Percentiles rank a stretch among this genome's conserved stretches.
phyloP scores from a whole-genome alignment of 345 rosid species.

The Toxicodendron radicans region DNA sequence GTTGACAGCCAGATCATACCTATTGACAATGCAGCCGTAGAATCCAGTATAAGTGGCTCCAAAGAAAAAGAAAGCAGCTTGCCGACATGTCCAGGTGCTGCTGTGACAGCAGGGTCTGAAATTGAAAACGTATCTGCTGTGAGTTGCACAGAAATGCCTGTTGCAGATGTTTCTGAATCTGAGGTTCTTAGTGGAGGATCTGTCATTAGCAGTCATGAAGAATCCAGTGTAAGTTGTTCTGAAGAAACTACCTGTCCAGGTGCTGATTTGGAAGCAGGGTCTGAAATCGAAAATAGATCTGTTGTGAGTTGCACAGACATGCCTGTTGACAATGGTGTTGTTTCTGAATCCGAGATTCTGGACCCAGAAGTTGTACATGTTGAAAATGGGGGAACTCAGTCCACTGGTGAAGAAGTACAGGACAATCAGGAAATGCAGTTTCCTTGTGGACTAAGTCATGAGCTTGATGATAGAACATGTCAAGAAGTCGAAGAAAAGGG shows the following conservation, averaged over 20 bases:
- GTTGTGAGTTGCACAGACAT: constrained; percentile 12
- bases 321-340: background rate
- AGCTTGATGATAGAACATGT: background rate
- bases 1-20: constrained; percentile 1
- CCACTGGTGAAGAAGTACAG: background rate
- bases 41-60: constrained; percentile 1
- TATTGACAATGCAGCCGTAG: constrained; percentile 9
- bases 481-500: background rate
- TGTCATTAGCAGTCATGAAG: background rate
- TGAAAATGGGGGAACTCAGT: constrained; percentile 21
- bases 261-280: constrained; percentile 21
- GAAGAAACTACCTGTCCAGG: background rate
- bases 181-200: background rate
- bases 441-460: too few relatives aligned
- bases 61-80: constrained; percentile 20
- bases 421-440: background rate
- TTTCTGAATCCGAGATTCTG: constrained; percentile 11
- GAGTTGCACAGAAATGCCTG: constrained; percentile 9
- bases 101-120: constrained; percentile 21
- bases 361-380: constrained; percentile 3
- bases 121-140: constrained; percentile 16
- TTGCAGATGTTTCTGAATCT: constrained; percentile 10
- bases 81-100: constrained; percentile 15
- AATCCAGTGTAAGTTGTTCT: constrained; percentile 3
- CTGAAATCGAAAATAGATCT: constrained; percentile 15